Evolutionary conservation across 306 rosid species (phyloP).

Genomic region (Cyamopsis tetragonoloba): DNA sequence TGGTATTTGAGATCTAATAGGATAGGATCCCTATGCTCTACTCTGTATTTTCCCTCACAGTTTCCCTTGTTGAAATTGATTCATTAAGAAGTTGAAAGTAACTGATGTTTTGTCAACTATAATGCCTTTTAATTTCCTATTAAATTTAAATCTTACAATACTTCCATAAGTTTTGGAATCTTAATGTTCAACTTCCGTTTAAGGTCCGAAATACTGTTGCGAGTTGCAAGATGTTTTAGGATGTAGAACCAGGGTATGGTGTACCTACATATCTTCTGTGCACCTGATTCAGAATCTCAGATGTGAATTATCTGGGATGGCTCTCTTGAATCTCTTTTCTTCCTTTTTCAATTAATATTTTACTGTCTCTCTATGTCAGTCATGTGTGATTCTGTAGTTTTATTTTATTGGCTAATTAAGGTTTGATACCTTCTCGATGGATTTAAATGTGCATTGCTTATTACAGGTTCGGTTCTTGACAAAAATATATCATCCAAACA

Average conservation of each 20-base stretch:
- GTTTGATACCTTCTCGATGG: conserved; percentile 6
- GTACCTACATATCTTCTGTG: background rate
- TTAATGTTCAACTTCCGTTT: background rate
- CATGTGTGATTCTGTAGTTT: background rate
- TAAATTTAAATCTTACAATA: background rate
- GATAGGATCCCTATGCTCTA: background rate
- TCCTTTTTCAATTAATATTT: background rate
- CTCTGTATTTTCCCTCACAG: background rate
- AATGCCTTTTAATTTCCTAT: background rate
- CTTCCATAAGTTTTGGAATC: background rate
- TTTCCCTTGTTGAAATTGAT: conserved; percentile 3
- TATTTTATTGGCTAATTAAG: background rate
- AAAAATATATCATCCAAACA: conserved; percentile 93
- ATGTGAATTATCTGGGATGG: background rate
- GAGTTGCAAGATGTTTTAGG: background rate
- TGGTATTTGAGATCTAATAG: background rate
- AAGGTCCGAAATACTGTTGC: background rate
- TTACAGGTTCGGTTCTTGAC: conserved; percentile 89
- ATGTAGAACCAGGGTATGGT: background rate
- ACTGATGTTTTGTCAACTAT: background rate
- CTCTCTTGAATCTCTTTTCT: background rate
- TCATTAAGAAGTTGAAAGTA: background rate
- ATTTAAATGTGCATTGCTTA: conserved; percentile 16
- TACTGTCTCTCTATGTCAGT: background rate
- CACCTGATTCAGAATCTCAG: background rate